These are phyloP conservation scores for Ogataea trehalophila DNA, from an alignment of 805 yeast species.

Conservation along the genomic window DNA sequence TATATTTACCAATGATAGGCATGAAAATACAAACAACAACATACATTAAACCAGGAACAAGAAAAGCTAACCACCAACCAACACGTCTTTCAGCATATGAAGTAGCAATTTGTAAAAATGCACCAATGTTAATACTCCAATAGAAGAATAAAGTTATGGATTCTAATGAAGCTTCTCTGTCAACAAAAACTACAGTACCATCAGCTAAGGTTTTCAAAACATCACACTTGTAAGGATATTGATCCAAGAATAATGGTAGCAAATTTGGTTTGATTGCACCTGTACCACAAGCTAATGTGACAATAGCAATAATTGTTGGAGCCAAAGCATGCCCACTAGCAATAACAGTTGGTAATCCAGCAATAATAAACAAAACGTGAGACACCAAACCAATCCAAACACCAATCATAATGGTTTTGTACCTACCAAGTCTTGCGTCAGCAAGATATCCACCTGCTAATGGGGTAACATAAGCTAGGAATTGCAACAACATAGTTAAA, in stretches of 20 bases:
- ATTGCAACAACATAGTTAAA: slow-evolving; percentile 42
- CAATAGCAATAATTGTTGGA: slow-evolving; percentile 37
- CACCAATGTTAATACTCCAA: slow-evolving; percentile 53
- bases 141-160: slow-evolving; percentile 41
- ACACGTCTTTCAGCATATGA: slow-evolving; percentile 46
- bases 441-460: slow-evolving; percentile 49
- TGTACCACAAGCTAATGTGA: slow-evolving; percentile 41
- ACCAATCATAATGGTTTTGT: slow-evolving; percentile 46
- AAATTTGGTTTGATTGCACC: slow-evolving; percentile 53
- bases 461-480: slow-evolving; percentile 47
- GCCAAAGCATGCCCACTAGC: slow-evolving; percentile 35
- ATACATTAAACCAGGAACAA: slow-evolving; percentile 53
- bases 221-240: slow-evolving; percentile 57
- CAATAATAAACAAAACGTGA: slow-evolving; percentile 44
- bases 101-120: slow-evolving; percentile 48
- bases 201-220: slow-evolving; percentile 51
- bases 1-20: slow-evolving; percentile 28
- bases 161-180: slow-evolving; percentile 39
- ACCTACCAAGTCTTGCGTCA: slow-evolving; percentile 44
- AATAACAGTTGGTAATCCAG: slow-evolving; percentile 42
- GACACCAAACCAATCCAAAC: slow-evolving; percentile 42
- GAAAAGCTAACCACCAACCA: slow-evolving; percentile 52
- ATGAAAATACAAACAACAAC: slow-evolving; percentile 47
- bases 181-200: slow-evolving; percentile 64
- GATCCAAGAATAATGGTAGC: slow-evolving; percentile 49